A percentile compares a stretch with the other conserved stretches of the same genome.
Conservation (phyloP, 2,329 filamentous ascomycete genomes). For the Alternaria brassicicola region DNA sequence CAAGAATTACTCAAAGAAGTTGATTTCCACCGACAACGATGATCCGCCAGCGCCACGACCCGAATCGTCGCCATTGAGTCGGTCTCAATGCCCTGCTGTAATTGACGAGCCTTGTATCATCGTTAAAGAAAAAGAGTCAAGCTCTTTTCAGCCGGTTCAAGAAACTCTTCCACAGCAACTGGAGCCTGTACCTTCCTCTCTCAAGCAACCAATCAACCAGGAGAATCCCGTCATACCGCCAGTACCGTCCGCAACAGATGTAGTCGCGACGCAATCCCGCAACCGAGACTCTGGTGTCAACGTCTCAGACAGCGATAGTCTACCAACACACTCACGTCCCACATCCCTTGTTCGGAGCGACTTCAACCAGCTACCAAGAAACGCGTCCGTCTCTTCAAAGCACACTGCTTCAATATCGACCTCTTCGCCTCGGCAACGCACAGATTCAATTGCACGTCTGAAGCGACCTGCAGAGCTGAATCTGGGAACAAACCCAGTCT, state of each 20-base stretch:
- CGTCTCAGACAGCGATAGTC: slow-evolving; percentile 25
- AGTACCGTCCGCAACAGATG: neutral
- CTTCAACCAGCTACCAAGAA: slow-evolving; percentile 8
- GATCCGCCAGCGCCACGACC: neutral
- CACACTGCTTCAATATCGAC: slow-evolving; percentile 7
- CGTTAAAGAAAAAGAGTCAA: neutral
- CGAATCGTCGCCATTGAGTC: neutral
- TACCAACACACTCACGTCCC: slow-evolving; percentile 11
- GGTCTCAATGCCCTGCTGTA: neutral
- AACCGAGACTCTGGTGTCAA: slow-evolving; percentile 37
- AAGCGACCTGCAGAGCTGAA: slow-evolving; percentile 41
- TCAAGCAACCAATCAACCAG: neutral
- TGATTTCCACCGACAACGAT: neutral
- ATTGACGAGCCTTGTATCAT: neutral
- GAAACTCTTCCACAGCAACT: neutral
- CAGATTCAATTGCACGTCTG: slow-evolving; percentile 22
- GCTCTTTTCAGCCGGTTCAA: neutral
- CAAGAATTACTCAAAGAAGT: neutral
- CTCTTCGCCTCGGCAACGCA: slow-evolving; percentile 17
- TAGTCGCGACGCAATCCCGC: neutral
- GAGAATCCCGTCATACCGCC: neutral
- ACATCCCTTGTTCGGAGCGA: slow-evolving; percentile 22
- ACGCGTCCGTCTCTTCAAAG: slow-evolving; percentile 18
- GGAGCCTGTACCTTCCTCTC: neutral
- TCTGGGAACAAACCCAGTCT: slow-evolving; percentile 19